Evolutionary conservation across 768 basidiomycete genomes (phyloP).

Genomic region (Suillus occidentalis): DNA sequence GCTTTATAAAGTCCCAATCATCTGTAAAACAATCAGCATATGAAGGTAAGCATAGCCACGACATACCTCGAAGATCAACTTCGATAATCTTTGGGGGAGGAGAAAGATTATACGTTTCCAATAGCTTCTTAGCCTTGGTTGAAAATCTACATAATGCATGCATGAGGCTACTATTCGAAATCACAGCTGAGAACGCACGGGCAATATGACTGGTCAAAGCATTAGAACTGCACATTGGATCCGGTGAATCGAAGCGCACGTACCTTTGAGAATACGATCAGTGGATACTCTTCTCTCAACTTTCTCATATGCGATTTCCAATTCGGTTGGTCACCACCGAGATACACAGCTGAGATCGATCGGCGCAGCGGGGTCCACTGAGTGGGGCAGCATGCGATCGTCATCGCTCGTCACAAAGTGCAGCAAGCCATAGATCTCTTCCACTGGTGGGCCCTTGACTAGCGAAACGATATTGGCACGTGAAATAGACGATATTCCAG

Average conservation of each 20-base stretch:
- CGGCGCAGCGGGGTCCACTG: constrained; percentile 43
- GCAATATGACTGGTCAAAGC: constrained; percentile 62
- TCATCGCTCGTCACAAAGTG: constrained; percentile 54
- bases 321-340: constrained; percentile 30
- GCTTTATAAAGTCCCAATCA: constrained; percentile 64
- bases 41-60: neutral
- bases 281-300: constrained; percentile 53
- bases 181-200: constrained; percentile 46
- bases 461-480: constrained; percentile 42
- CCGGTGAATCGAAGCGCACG: constrained; percentile 17
- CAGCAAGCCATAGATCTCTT: constrained; percentile 73
- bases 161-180: neutral
- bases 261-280: constrained; percentile 84
- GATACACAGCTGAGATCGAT: constrained; percentile 55
- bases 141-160: constrained; percentile 29
- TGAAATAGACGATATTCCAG: constrained; percentile 32
- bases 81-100: constrained; percentile 73
- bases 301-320: constrained; percentile 39
- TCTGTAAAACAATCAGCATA: constrained; percentile 34
- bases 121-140: constrained; percentile 42
- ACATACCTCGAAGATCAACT: constrained; percentile 68
- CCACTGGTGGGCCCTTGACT: constrained; percentile 38
- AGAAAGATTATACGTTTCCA: constrained; percentile 56
- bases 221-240: neutral
- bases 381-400: constrained; percentile 40